A percentile compares a stretch with the other conserved stretches of the same genome.
Conservation (phyloP, 148 eudicot genomes). For the Nyssa sinensis region DNA sequence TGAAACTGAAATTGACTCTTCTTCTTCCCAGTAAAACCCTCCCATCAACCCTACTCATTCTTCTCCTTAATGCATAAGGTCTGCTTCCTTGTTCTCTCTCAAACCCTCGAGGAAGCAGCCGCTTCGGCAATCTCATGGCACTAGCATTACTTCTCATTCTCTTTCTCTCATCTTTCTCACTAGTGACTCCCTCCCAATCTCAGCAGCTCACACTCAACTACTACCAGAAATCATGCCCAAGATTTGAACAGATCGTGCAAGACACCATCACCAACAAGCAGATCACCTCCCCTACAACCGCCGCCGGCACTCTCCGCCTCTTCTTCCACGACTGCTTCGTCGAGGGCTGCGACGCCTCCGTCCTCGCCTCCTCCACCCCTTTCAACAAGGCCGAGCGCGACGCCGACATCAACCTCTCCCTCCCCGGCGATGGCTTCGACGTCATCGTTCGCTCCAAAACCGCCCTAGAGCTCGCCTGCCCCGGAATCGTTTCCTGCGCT, state of each 20-base stretch:
- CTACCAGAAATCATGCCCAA: slow-evolving; percentile 40
- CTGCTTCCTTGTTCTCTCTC: neutral
- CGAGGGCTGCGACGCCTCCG: slow-evolving; percentile 51
- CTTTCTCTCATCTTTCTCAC: slow-evolving; percentile 4
- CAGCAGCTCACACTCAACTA: slow-evolving; percentile 21
- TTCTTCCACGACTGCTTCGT: slow-evolving; percentile 53
- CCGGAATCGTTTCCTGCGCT: slow-evolving; percentile 47
- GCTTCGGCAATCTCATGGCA: slow-evolving; percentile 16
- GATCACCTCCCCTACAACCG: slow-evolving; percentile 53
- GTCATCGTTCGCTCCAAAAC: slow-evolving; percentile 45
- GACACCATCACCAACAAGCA: slow-evolving; percentile 46
- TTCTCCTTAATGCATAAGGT: neutral
- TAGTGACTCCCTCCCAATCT: slow-evolving; percentile 21
- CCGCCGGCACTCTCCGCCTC: slow-evolving; percentile 48
- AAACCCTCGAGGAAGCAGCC: neutral
- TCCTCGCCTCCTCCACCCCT: slow-evolving; percentile 45
- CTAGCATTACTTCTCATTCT: slow-evolving; percentile 11
- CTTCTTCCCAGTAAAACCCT: neutral
- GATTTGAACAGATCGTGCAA: slow-evolving; percentile 35
- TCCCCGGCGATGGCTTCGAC: slow-evolving; percentile 57
- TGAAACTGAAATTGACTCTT: too few relatives aligned
- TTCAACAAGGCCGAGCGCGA: slow-evolving; percentile 46
- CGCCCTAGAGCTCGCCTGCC: slow-evolving; percentile 46
- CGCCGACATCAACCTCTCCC: slow-evolving; percentile 43
- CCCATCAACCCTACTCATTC: neutral